phyloP scores from a whole-genome alignment of 371 early-diverging fungal species.

The Saksenaea oblongispora region DNA sequence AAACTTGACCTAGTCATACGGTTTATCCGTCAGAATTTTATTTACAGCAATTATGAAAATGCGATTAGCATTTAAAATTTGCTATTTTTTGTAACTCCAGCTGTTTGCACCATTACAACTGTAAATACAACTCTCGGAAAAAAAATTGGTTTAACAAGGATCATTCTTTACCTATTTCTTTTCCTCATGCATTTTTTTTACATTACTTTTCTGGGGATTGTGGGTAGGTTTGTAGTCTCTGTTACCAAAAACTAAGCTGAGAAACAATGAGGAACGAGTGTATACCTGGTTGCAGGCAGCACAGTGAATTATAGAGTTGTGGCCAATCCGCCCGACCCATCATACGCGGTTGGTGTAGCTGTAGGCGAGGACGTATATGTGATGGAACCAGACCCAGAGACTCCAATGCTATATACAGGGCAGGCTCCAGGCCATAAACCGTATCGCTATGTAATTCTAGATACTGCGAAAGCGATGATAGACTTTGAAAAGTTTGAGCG shows the following conservation, averaged over 20 bases:
- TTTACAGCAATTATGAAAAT: no score
- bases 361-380: slow-evolving; percentile 27
- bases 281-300: background rate
- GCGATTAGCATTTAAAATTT: no score
- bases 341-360: slow-evolving; percentile 20
- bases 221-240: background rate
- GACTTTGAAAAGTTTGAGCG: slow-evolving; percentile 32
- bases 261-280: background rate
- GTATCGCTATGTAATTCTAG: slow-evolving; percentile 31
- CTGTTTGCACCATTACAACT: background rate
- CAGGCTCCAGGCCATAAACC: slow-evolving; percentile 14
- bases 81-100: no score
- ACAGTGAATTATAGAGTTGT: slow-evolving; percentile 27
- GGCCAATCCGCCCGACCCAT: slow-evolving; percentile 7
- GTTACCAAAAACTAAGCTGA: background rate
- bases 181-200: background rate
- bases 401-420: slow-evolving; percentile 24
- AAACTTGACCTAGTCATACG: no score
- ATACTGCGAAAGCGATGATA: slow-evolving; percentile 7
- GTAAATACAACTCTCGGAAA: background rate
- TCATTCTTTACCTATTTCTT: background rate
- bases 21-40: no score
- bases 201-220: background rate
- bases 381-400: slow-evolving; percentile 8
- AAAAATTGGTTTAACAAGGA: background rate